Base-by-base conservation (phyloP, 2,329 filamentous ascomycete genomes). In the Microascus cirrosus region DNA sequence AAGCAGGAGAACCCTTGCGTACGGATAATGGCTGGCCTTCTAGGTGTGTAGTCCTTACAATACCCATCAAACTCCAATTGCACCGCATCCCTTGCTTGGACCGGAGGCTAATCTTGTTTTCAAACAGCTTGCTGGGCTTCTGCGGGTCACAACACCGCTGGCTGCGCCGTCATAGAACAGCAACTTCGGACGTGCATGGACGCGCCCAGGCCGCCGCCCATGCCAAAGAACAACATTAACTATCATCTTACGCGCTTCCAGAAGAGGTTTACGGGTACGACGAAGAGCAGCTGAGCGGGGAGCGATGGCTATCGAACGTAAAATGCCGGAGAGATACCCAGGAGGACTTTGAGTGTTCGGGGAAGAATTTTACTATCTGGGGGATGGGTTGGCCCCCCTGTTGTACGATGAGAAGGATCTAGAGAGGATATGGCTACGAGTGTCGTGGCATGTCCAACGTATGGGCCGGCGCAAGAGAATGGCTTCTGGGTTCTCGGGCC, bases 181-280 rank as follows among this genome's bases (percentile, higher is more conserved):
- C 76, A 82, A 57, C 74, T 88, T 60, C 79, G 85, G 32, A 71
- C 73, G 35, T 88, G 84, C 74, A 96, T 96, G 90, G 93, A 97
- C 76, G 81, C 81, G 58, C 85, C 86, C 61, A 83, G 67, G 77
- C 77, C 70, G 60, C 65, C 73, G 51, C 65, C 72, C 13, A 68
- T 71, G 56, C 67, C 70, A 35, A 82, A 83, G 69, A 90, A 86
- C 76, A 93, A 85, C 71, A 91, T 97, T 82, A 97, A 97, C 75
- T 92, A 92, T 78, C 92, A 96, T 70, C 77, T 97, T 51, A 81
- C 82, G 63, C 83, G 94, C 77, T 95, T 77, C 81, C 86, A 74
- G 80, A 86, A 67, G 80, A 84, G 63, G 76, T 84, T 81, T 82
- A 92, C 71, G n/a, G 73, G 66, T 56, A 68, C 66, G 54, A 61